Conservation (phyloP, 768 basidiomycete genomes). For the Flagelloscypha sp. region DNA sequence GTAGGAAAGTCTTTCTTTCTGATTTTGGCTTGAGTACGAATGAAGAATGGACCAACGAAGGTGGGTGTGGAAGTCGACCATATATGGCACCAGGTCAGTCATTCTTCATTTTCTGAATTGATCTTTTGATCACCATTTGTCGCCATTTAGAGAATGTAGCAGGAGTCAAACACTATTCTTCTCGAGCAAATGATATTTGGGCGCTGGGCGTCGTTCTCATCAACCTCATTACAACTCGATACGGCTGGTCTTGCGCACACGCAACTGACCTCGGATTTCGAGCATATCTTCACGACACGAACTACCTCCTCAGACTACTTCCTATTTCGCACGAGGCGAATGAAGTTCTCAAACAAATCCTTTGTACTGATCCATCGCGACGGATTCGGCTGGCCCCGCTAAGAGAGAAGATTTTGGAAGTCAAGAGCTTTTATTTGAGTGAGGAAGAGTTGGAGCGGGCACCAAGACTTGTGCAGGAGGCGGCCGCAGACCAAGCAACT, state of each 20-base stretch:
- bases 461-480: constrained; percentile 17
- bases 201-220: constrained; percentile 72
- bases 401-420: constrained; percentile 41
- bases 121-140: background rate
- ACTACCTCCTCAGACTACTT: constrained; percentile 59
- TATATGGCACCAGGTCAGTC: constrained; percentile 67
- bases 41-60: constrained; percentile 34
- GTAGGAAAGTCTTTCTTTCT: constrained; percentile 49
- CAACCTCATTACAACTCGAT: constrained; percentile 72
- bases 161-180: constrained; percentile 15
- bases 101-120: background rate
- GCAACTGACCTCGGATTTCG: constrained; percentile 59
- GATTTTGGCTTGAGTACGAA: constrained; percentile 72
- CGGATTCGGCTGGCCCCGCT: constrained; percentile 60
- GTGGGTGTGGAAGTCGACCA: constrained; percentile 50
- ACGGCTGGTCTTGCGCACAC: constrained; percentile 70
- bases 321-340: constrained; percentile 67
- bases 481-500: too few relatives aligned
- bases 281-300: constrained; percentile 50
- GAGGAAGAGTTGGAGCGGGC: constrained; percentile 35
- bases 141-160: constrained; percentile 7
- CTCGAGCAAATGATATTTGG: constrained; percentile 52
- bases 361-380: constrained; percentile 50
- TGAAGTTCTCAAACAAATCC: constrained; percentile 60
- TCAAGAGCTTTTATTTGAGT: constrained; percentile 56